Evolutionary conservation across 1,284 basidiomycete genomes (phyloP), one percentile per base, ranked within the genome.

Genomic region (Ustilago crameri): DNA sequence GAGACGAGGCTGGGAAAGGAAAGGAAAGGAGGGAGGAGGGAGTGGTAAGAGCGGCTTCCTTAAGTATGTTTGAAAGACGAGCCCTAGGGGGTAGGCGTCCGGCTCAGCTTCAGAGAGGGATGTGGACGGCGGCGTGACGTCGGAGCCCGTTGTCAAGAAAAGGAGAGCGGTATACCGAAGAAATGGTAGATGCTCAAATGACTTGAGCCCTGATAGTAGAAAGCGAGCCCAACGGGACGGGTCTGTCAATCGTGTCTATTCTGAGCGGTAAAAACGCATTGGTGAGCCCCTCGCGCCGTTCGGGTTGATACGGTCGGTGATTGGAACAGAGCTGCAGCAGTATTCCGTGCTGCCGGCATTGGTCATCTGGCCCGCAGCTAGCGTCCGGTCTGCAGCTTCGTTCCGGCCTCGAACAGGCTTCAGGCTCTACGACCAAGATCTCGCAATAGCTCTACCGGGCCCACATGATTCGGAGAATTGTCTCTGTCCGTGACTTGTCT

Each of bases 1-100:
- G 64, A 73, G 51, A 59, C 59, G 43, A 56, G 46, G 56, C 42
- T 59, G 50, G 32, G 60, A 32, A 42, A 44, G 51, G 51, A 44
- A 53, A 63, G 47, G 42, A 51, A 51, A 20, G 47, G 32, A 43
- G 38, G 27, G 23, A 51, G 18, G 24, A 37, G 24, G 32, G 38
- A 34, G 15, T 34, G n/a, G 17, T 0, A 20, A 26, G 48, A n/a
- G 10, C 12, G 5, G 27, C 15, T 18, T 14, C 32, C 58, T 66
- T 73, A 52, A 64, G 60, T 52, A 58, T 18, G 24, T 54, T 63
- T 18, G 32, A 17, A 20, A 51, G 24, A n/a, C 18, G 5, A 14
- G 34, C 40, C 17, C 7, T 43, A 41, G 44, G 22, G 47, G 30
- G 44, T 20, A n/a, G 20, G 9, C 18, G 35, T 14, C 22, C 12